Base-by-base conservation (phyloP, 352 stramenopile genomes). In the Pythium brachiatum region DNA sequence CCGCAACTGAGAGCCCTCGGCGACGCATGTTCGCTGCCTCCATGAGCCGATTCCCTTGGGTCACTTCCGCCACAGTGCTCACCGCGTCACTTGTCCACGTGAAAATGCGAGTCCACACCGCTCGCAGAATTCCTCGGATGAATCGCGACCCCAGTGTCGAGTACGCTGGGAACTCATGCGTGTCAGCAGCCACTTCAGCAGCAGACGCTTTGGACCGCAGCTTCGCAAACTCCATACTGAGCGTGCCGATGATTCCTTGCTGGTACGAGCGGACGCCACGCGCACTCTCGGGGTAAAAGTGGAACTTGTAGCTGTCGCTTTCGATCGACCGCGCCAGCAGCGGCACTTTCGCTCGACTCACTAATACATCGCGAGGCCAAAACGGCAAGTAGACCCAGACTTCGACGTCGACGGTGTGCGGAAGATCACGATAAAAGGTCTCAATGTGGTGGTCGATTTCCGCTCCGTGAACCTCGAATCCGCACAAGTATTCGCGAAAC, bases 331-430 rank as follows among this genome's bases (percentile, higher is more conserved):
- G n/a, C 6, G 44, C 53, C 3, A 70, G 20, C 0, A 74, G n/a
- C 15, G 54, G 56, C 7, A 70, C 55, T 36, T 64, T 67, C 21
- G 39, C 51, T 20, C 60, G 70, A 2, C 70, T 66, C 12, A 77
- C 58, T 21, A 67, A 56, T 3, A 69, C 32, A 31, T 77, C 70
- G n/a, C 39, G 44, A 43, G 53, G 67, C 60, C 70, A 73, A 43
- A 68, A 74, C 2, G 70, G 66, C 9, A 77, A 18, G 36, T 74
- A 74, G 26, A 77, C 60, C 66, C 70, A 73, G 1, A 77, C 54
- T 62, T 77, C 62, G 15, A 77, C 53, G 25, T 69, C 60, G 7
- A 74, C 25, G 2, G 67, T 57, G 23, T 73, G 62, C 12, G 60
- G 55, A 13, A 73, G 31, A 16, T 76, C 69, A 4, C 54, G 36